These are phyloP conservation scores for Kwoniella mangroviensis DNA, from an alignment of 768 basidiomycete species.

Conservation along the genomic window DNA sequence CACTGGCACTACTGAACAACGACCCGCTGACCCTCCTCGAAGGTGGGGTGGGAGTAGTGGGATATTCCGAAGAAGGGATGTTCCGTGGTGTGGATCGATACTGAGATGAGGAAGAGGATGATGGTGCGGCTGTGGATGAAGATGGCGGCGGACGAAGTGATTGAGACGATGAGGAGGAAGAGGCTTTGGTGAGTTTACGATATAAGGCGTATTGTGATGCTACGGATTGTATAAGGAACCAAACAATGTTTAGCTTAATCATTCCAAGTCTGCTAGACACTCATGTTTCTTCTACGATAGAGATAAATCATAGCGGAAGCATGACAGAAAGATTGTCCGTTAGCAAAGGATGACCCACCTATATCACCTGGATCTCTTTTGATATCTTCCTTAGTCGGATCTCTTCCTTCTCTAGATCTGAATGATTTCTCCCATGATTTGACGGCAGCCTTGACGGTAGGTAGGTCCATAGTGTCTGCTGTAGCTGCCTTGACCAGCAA, in stretches of 20 bases:
- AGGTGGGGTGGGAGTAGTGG: constrained; percentile 49
- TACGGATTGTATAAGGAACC: constrained; percentile 17
- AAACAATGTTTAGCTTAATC: constrained; percentile 4
- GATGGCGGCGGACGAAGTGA: constrained; percentile 26
- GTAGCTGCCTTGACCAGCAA: neutral
- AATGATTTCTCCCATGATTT: constrained; percentile 59
- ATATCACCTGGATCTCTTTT: constrained; percentile 54
- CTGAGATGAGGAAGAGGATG: constrained; percentile 17
- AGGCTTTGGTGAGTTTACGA: constrained; percentile 35
- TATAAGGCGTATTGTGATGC: constrained; percentile 49
- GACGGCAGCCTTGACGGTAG: constrained; percentile 55
- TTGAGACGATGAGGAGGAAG: constrained; percentile 17
- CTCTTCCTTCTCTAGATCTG: constrained; percentile 46
- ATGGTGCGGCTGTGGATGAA: constrained; percentile 19
- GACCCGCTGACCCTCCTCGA: constrained; percentile 26
- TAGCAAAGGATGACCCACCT: constrained; percentile 42
- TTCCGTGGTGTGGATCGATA: constrained; percentile 33
- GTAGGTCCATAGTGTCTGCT: constrained; percentile 33
- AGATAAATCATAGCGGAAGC: no score
- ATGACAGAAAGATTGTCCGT: no score
- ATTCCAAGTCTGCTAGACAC: neutral
- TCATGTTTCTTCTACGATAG: neutral
- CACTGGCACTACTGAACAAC: neutral
- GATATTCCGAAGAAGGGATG: constrained; percentile 33
- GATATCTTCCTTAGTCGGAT: constrained; percentile 59